Percentiles rank a stretch among this genome's conserved stretches.
Evolutionary conservation across 2,329 filamentous ascomycete genomes (phyloP).

Genomic region (Pseudogymnoascus sp.): DNA sequence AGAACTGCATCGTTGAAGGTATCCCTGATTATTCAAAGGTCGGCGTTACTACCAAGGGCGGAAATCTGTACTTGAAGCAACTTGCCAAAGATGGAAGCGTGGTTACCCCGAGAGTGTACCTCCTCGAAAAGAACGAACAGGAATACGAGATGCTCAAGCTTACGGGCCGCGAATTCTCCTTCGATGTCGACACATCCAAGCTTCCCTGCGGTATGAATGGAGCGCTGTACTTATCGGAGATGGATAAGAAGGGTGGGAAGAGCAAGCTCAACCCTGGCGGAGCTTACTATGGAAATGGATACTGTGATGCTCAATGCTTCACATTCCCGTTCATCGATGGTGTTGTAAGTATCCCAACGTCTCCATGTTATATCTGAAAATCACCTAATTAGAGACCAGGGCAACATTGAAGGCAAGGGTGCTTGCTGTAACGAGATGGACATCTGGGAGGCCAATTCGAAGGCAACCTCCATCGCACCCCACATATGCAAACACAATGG

Average conservation of each 20-base stretch:
- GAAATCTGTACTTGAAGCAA: constrained; percentile 31
- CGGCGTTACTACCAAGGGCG: constrained; percentile 35
- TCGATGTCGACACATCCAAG: constrained; percentile 38
- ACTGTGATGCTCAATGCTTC: constrained; percentile 39
- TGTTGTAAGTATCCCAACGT: constrained; percentile 24
- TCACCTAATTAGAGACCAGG: not conserved
- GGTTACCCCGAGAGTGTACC: constrained; percentile 37
- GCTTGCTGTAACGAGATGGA: constrained; percentile 50
- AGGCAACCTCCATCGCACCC: constrained; percentile 39
- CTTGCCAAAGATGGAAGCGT: constrained; percentile 18
- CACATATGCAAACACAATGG: constrained; percentile 42
- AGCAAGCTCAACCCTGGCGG: constrained; percentile 33
- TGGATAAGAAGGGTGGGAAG: constrained; percentile 31
- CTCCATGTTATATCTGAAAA: not conserved
- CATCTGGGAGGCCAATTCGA: constrained; percentile 48
- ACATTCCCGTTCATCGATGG: constrained; percentile 32
- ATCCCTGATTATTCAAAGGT: constrained; percentile 40
- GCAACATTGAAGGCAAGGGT: constrained; percentile 38
- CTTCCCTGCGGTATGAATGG: constrained; percentile 37
- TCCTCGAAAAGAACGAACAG: constrained; percentile 35
- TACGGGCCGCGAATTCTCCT: constrained; percentile 37
- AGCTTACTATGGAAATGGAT: constrained; percentile 42
- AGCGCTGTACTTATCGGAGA: constrained; percentile 34
- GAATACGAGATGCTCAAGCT: constrained; percentile 40
- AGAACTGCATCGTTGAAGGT: constrained; percentile 49